phyloP scores from a whole-genome alignment of 2,329 filamentous ascomycete genomes.

The Colletotrichum sublineola region DNA sequence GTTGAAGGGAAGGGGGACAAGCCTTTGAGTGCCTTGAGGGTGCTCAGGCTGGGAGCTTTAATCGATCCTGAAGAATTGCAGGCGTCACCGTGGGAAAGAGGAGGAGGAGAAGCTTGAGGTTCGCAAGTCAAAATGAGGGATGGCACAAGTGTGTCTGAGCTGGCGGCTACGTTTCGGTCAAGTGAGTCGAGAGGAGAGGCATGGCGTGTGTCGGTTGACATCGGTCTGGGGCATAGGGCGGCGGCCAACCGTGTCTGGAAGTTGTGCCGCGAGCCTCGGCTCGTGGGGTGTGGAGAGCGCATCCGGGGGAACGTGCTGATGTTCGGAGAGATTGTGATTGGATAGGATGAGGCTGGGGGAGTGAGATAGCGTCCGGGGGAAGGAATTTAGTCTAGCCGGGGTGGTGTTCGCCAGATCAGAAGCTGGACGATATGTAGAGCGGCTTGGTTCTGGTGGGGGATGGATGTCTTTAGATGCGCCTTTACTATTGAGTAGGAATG shows the following conservation, averaged over 20 bases:
- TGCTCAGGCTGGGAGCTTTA: background rate
- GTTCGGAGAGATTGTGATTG: slow-evolving; percentile 38
- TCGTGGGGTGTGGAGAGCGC: slow-evolving; percentile 30
- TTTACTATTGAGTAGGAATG: background rate
- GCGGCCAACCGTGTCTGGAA: slow-evolving; percentile 31
- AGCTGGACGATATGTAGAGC: background rate
- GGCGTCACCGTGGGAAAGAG: background rate
- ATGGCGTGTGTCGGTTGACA: slow-evolving; percentile 31
- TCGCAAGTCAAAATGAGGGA: background rate
- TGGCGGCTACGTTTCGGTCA: background rate
- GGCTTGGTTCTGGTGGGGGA: background rate
- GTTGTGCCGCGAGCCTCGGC: slow-evolving; percentile 38
- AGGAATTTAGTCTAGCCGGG: background rate
- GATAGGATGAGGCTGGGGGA: slow-evolving; percentile 24
- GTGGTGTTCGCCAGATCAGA: slow-evolving; percentile 1
- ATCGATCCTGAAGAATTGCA: background rate
- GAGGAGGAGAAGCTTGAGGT: background rate
- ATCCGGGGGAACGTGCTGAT: slow-evolving; percentile 38
- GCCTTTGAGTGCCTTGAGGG: background rate
- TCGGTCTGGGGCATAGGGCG: slow-evolving; percentile 24
- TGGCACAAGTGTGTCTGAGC: slow-evolving; percentile 2
- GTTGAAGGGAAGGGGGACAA: background rate
- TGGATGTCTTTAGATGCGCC: background rate
- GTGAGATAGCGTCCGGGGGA: slow-evolving; percentile 31
- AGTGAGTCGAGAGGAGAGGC: slow-evolving; percentile 5